These are phyloP conservation scores for Heterobasidion occidentale DNA, from an alignment of 1,284 basidiomycete species.

Conservation along the genomic window DNA sequence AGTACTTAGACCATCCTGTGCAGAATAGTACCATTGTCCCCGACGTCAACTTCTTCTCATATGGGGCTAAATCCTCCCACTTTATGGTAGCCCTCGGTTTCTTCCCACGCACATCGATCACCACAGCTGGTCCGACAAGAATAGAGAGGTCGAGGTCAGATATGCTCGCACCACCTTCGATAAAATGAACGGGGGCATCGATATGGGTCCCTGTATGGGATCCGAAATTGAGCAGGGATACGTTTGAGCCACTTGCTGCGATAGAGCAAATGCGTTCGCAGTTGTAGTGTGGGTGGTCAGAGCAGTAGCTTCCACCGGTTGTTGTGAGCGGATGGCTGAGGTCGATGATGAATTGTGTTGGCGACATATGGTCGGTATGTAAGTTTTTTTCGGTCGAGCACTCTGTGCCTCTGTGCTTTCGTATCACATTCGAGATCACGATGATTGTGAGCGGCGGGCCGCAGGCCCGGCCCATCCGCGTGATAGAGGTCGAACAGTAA, in stretches of 20 bases:
- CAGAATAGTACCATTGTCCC: constrained; percentile 13
- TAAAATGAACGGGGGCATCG: constrained; percentile 18
- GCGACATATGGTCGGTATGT: not conserved
- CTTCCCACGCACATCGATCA: constrained; percentile 14
- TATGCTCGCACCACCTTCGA: constrained; percentile 13
- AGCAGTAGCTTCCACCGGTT: constrained; percentile 6
- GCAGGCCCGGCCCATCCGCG: not conserved
- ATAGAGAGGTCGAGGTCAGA: constrained; percentile 12
- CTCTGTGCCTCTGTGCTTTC: not conserved
- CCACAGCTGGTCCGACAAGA: constrained; percentile 15
- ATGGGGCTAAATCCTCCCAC: constrained; percentile 15
- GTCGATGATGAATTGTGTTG: constrained; percentile 5
- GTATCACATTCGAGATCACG: too few species aligned
- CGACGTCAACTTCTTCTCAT: constrained; percentile 4
- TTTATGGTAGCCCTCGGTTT: constrained; percentile 8
- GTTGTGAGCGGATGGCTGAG: constrained; percentile 8
- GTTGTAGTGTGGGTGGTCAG: constrained; percentile 15
- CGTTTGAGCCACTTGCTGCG: constrained; percentile 12
- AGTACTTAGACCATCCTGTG: constrained; percentile 18
- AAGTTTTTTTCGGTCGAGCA: not conserved
- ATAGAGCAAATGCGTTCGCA: constrained; percentile 11
- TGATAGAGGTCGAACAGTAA: not conserved
- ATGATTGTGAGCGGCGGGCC: not conserved
- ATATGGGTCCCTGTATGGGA: constrained; percentile 21
- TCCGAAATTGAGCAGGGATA: constrained; percentile 14